Percentiles rank a stretch among this genome's conserved stretches.
Evolutionary conservation across 768 basidiomycete genomes (phyloP).

Genomic region (Nidula microcarpa): DNA sequence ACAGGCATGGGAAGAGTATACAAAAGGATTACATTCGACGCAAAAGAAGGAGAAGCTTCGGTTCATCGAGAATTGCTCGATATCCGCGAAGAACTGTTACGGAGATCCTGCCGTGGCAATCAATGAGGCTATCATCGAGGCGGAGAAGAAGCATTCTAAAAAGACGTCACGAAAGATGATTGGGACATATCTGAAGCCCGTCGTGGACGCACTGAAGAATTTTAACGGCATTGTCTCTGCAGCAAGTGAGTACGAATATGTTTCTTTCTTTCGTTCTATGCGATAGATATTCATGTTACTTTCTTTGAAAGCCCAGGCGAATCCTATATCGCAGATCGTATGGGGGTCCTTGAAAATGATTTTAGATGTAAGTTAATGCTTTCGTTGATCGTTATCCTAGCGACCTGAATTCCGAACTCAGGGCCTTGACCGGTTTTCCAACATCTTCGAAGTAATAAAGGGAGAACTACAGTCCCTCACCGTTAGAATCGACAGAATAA

Average conservation of each 20-base stretch:
- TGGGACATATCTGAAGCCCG: not conserved
- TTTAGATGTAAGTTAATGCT: not conserved
- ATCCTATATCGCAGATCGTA: not conserved
- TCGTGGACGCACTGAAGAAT: not conserved
- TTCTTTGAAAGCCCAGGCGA: not conserved
- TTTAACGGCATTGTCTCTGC: not conserved
- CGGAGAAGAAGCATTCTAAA: not conserved
- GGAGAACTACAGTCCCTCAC: not conserved
- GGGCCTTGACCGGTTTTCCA: not conserved
- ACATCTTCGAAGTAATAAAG: not conserved
- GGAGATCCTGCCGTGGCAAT: not conserved
- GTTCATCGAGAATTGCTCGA: not conserved
- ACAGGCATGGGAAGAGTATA: not conserved
- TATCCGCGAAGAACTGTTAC: not conserved
- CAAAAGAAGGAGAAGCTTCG: not conserved
- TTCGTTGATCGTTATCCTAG: not conserved
- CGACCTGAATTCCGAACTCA: not conserved
- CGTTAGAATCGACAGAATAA: not conserved
- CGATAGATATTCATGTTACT: not conserved
- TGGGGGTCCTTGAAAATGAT: not conserved
- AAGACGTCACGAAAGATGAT: not conserved
- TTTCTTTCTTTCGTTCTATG: not conserved
- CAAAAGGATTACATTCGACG: not conserved
- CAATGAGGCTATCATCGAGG: not conserved
- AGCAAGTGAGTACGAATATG: not conserved